A percentile compares a stretch with the other conserved stretches of the same genome.
phyloP scores from a whole-genome alignment of 805 yeast species.

The Schwanniomyces pseudopolymorphus region DNA sequence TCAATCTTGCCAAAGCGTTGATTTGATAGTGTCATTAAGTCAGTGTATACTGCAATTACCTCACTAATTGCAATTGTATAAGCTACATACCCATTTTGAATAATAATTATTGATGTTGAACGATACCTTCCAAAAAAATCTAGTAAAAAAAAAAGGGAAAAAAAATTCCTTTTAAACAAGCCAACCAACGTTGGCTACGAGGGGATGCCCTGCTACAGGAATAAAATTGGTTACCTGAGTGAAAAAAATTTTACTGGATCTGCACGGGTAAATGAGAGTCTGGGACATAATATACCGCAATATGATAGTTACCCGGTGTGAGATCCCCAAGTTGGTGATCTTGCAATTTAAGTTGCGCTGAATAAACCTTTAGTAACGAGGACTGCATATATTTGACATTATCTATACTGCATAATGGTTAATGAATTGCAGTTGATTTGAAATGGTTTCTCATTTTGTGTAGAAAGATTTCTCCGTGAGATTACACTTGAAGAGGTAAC shows the following conservation, averaged over 20 bases:
- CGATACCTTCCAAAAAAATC: slow-evolving; percentile 10
- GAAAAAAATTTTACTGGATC: slow-evolving; percentile 8
- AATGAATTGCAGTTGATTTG: neutral
- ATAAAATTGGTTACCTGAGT: neutral
- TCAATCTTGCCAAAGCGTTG: neutral
- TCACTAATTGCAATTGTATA: neutral
- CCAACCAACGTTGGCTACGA: slow-evolving; percentile 12
- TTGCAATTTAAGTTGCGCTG: neutral
- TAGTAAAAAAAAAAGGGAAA: slow-evolving; percentile 13
- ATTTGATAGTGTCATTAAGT: neutral
- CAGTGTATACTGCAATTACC: neutral
- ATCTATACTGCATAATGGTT: neutral
- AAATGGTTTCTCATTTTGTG: neutral
- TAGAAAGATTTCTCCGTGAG: neutral
- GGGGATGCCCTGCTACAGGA: slow-evolving; percentile 8
- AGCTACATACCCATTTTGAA: slow-evolving; percentile 38
- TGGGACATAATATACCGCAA: slow-evolving; percentile 10
- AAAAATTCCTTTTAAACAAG: slow-evolving; percentile 13
- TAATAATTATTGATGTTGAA: slow-evolving; percentile 23
- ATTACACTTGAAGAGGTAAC: neutral
- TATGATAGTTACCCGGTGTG: neutral
- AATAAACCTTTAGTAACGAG: neutral
- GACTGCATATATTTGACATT: neutral
- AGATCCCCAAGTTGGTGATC: neutral
- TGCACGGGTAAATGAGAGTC: slow-evolving; percentile 8